Evolutionary conservation across 2,329 filamentous ascomycete genomes (phyloP).

Genomic region (Cryphonectria nitschkei): DNA sequence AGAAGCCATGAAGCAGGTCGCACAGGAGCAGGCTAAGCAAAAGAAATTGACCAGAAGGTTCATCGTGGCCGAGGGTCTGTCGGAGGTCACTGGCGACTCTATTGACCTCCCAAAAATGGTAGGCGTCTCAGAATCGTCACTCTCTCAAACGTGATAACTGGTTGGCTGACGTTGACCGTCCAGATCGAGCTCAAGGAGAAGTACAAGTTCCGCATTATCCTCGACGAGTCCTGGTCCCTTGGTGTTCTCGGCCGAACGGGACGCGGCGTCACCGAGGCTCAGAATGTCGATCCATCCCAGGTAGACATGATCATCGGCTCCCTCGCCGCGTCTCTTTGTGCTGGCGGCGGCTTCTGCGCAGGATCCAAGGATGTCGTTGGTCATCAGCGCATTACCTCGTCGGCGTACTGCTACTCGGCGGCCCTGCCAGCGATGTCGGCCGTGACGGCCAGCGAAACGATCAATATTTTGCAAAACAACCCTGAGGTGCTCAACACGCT

Average conservation of each 20-base stretch:
- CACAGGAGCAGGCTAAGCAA: slow-evolving; percentile 80
- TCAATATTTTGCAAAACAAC: slow-evolving; percentile 82
- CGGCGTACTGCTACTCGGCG: slow-evolving; percentile 93
- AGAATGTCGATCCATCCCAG: slow-evolving; percentile 91
- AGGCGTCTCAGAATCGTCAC: slow-evolving; percentile 38
- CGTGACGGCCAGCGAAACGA: slow-evolving; percentile 92
- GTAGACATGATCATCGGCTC: slow-evolving; percentile 98
- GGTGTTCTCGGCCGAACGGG: slow-evolving; percentile 91
- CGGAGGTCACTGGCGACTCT: slow-evolving; percentile 86
- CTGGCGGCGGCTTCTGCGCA: slow-evolving; percentile 94
- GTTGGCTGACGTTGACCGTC: not conserved
- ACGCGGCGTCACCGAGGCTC: slow-evolving; percentile 89
- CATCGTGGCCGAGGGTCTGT: slow-evolving; percentile 93
- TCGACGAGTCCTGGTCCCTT: slow-evolving; percentile 98
- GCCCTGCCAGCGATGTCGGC: slow-evolving; percentile 91
- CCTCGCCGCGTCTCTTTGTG: slow-evolving; percentile 85
- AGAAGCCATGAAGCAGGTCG: slow-evolving; percentile 79
- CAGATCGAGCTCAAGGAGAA: slow-evolving; percentile 89
- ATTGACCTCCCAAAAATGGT: slow-evolving; percentile 85
- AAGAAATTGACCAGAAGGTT: slow-evolving; percentile 91
- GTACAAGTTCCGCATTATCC: slow-evolving; percentile 97
- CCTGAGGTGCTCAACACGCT: slow-evolving; percentile 79
- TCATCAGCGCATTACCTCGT: slow-evolving; percentile 91
- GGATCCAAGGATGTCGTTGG: slow-evolving; percentile 90
- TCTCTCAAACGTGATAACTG: not conserved